Evolutionary conservation across 2,329 filamentous ascomycete species (phyloP).

Genomic region (Chaetoscypha palmicola): DNA sequence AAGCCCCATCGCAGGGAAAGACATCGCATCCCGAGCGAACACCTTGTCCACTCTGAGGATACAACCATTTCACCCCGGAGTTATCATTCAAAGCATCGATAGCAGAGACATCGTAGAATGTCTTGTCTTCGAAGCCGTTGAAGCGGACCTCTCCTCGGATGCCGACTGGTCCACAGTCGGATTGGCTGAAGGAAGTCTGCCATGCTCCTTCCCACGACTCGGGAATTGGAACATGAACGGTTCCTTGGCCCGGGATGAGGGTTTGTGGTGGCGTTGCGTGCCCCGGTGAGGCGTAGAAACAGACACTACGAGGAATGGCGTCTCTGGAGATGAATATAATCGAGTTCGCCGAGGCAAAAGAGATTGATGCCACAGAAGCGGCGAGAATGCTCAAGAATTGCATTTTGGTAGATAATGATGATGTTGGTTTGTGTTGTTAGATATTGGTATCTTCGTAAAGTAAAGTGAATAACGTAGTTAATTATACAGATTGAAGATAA

Average conservation of each 20-base stretch:
- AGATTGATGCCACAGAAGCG: background rate
- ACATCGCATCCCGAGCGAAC: background rate
- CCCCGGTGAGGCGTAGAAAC: conserved; percentile 1
- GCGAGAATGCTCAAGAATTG: conserved; percentile 1
- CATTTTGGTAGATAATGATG: no score
- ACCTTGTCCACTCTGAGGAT: background rate
- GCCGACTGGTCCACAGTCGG: background rate
- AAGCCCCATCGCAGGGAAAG: conserved; percentile 2
- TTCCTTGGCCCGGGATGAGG: background rate
- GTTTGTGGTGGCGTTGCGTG: background rate
- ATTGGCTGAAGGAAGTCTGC: background rate
- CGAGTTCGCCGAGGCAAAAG: background rate
- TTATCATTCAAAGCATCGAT: conserved; percentile 1
- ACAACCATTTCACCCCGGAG: conserved; percentile 1
- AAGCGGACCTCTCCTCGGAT: conserved; percentile 2
- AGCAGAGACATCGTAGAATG: conserved; percentile 3
- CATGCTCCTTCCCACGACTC: conserved; percentile 1
- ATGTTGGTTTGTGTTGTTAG: no score
- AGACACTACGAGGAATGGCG: background rate
- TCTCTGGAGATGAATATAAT: conserved; percentile 4
- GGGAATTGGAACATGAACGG: background rate
- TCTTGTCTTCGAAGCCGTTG: conserved; percentile 3
- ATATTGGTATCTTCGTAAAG: no score
- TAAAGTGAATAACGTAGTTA: no score
- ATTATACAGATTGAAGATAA: no score